Evolutionary conservation across 73 alveolate species (phyloP).

Genomic region (Uronychia binucleata): DNA sequence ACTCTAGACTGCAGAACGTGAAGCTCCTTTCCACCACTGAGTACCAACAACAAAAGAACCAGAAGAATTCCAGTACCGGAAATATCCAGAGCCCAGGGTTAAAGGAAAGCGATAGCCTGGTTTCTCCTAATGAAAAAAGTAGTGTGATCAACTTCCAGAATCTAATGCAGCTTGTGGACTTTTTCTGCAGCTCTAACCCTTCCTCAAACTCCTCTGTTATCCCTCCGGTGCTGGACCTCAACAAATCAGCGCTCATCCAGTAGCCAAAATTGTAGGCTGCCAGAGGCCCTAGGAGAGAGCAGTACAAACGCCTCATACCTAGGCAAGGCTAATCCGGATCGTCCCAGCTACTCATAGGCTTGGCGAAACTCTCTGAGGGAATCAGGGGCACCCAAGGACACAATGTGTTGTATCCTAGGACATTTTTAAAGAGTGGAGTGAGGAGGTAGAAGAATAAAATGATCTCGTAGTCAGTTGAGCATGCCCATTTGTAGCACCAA

Average conservation of each 20-base stretch:
- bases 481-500: too few relatives aligned
- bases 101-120: background rate
- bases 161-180: background rate
- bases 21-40: background rate
- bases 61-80: background rate
- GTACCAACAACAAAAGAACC: background rate
- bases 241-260: background rate
- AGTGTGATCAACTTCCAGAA: background rate
- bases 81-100: background rate
- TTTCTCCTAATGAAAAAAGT: background rate
- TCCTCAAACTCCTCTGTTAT: background rate
- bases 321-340: too few relatives aligned
- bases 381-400: too few relatives aligned
- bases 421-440: too few relatives aligned
- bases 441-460: too few relatives aligned
- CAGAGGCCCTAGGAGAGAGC: background rate
- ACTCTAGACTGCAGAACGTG: background rate
- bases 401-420: too few relatives aligned
- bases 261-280: too few relatives aligned
- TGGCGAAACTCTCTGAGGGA: too few relatives aligned
- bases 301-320: background rate
- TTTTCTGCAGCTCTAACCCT: background rate
- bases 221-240: background rate
- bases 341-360: too few relatives aligned
- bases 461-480: too few relatives aligned